These are phyloP conservation scores for Ophiosphaerella herpotricha DNA, from an alignment of 2,329 filamentous ascomycete genomes.

Conservation along the genomic window DNA sequence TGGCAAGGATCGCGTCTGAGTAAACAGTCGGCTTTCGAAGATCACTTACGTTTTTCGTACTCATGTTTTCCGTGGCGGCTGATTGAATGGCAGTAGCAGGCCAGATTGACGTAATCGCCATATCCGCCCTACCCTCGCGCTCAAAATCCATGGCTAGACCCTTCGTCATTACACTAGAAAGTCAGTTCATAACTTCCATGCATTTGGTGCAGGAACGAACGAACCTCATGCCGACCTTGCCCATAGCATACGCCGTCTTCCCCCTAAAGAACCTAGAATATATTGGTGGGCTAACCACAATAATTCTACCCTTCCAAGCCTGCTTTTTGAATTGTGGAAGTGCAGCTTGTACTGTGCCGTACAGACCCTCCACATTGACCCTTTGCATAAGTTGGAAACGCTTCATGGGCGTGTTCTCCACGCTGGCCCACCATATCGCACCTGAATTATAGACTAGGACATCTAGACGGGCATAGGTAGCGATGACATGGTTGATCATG, in stretches of 20 bases:
- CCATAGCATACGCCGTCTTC: conserved; percentile 81
- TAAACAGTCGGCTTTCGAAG: conserved; percentile 74
- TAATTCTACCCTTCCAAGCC: conserved; percentile 64
- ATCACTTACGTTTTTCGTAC: conserved; percentile 56
- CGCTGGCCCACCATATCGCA: conserved; percentile 81
- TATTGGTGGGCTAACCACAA: conserved; percentile 83
- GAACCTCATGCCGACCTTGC: conserved; percentile 63
- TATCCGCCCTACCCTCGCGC: conserved; percentile 65
- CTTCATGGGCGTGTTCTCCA: conserved; percentile 73
- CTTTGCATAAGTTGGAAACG: conserved; percentile 67
- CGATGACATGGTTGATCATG: conserved; percentile 63
- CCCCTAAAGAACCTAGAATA: conserved; percentile 84
- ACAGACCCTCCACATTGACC: conserved; percentile 68
- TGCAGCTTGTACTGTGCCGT: conserved; percentile 69
- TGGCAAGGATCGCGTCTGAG: conserved; percentile 76
- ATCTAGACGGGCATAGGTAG: conserved; percentile 67
- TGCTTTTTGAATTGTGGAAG: conserved; percentile 67
- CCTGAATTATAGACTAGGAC: conserved; percentile 82
- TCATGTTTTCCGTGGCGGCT: conserved; percentile 66
- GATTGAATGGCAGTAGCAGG: conserved; percentile 79
- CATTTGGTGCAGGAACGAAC: background rate
- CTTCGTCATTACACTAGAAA: conserved; percentile 66
- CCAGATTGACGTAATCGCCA: conserved; percentile 84
- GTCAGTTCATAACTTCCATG: background rate
- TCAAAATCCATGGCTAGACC: conserved; percentile 82